Conservation (phyloP, 2,329 filamentous ascomycete genomes). For the Coniochaeta pulveracea region DNA sequence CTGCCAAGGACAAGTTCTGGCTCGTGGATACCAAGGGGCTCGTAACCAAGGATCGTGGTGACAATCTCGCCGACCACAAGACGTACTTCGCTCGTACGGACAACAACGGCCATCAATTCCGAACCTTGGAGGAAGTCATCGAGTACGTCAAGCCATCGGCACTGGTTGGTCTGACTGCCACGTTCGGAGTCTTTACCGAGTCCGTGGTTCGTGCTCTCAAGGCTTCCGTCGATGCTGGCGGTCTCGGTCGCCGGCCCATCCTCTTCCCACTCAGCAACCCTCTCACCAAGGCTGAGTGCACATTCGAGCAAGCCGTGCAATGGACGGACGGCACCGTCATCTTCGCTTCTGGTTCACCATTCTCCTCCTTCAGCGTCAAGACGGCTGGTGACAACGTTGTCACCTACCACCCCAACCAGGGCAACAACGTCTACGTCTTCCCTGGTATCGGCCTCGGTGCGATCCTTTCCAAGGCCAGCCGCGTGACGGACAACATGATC, state of each 20-base stretch:
- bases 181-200: conserved; percentile 88
- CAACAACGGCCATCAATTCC: conserved; percentile 58
- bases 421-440: conserved; percentile 89
- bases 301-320: conserved; percentile 83
- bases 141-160: conserved; percentile 93
- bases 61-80: conserved; percentile 86
- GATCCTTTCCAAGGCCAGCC: conserved; percentile 79
- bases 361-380: conserved; percentile 61
- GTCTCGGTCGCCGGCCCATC: conserved; percentile 68
- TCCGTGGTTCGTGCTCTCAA: conserved; percentile 65
- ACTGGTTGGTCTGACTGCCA: conserved; percentile 86
- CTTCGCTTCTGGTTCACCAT: conserved; percentile 92
- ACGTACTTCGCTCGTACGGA: conserved; percentile 57
- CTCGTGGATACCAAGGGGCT: conserved; percentile 95
- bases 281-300: conserved; percentile 93
- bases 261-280: conserved; percentile 97
- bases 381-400: conserved; percentile 42
- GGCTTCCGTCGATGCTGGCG: conserved; percentile 49
- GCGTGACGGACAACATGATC: conserved; percentile 90
- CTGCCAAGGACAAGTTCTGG: conserved; percentile 87
- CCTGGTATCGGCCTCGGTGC: conserved; percentile 89
- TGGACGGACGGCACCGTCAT: conserved; percentile 86
- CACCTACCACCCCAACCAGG: conserved; percentile 70
- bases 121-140: conserved; percentile 79
- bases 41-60: conserved; percentile 84